A percentile compares a stretch with the other conserved stretches of the same genome.
phyloP scores from a whole-genome alignment of 1,139 yeast genomes.

The Suhomyces terraborum region DNA sequence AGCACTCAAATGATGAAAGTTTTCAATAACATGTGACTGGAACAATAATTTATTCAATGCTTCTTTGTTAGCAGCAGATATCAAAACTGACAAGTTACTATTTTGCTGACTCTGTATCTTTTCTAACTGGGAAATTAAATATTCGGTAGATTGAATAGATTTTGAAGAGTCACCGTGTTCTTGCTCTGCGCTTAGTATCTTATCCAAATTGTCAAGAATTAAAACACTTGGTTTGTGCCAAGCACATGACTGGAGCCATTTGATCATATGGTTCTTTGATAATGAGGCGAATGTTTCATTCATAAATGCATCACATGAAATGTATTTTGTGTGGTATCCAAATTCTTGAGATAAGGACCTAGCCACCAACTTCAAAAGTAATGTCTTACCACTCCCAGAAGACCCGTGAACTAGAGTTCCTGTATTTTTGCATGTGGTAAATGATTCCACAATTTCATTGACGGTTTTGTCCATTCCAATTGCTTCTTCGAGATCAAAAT shows the following conservation, averaged over 20 bases:
- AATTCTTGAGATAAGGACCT: conserved; percentile 33
- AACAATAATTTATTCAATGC: conserved; percentile 61
- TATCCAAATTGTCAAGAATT: conserved; percentile 80
- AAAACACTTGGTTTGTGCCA: conserved; percentile 83
- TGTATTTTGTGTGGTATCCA: conserved; percentile 46
- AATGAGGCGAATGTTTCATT: conserved; percentile 58
- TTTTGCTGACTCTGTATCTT: conserved; percentile 40
- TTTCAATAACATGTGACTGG: conserved; percentile 72
- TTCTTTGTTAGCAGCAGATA: conserved; percentile 66
- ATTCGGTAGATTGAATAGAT: conserved; percentile 60
- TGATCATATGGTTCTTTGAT: conserved; percentile 43
- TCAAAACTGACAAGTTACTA: conserved; percentile 55
- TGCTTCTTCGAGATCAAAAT: conserved; percentile 28
- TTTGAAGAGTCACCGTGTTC: conserved; percentile 68
- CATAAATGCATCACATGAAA: conserved; percentile 56
- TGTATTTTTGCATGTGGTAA: conserved; percentile 48
- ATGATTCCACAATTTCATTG: conserved; percentile 41
- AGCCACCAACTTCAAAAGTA: conserved; percentile 49
- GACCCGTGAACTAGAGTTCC: conserved; percentile 70
- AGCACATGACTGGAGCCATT: conserved; percentile 60
- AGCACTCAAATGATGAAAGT: conserved; percentile 59
- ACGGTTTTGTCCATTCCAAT: conserved; percentile 61
- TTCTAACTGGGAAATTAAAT: conserved; percentile 40
- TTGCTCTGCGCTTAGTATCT: conserved; percentile 67
- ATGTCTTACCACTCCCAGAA: conserved; percentile 80